Conservation (phyloP, 139 green algal species). For the Chlamydomonas schloesseri region DNA sequence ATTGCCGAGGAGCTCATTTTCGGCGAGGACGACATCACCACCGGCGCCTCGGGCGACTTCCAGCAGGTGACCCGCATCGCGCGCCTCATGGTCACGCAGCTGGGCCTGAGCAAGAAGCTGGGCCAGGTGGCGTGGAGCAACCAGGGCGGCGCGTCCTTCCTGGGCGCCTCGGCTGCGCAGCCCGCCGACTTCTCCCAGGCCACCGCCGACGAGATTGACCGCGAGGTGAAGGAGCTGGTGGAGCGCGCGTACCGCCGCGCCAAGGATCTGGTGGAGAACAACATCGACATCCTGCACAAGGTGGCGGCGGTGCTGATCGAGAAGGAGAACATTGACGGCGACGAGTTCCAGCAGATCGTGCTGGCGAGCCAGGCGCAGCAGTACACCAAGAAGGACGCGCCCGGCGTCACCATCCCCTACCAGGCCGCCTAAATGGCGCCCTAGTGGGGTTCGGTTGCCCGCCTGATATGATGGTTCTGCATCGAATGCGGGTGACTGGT, state of each 20-base stretch:
- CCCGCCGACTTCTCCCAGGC: conserved; percentile 86
- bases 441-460: too few species aligned
- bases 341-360: conserved; percentile 83
- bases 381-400: conserved; percentile 92
- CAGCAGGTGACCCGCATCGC: conserved; percentile 84
- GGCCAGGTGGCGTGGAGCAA: conserved; percentile 88
- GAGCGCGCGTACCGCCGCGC: conserved; percentile 94
- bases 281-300: conserved; percentile 96
- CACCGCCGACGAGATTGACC: conserved; percentile 94
- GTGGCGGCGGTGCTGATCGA: conserved; percentile 94
- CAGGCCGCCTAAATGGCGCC: conserved; percentile 59
- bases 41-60: conserved; percentile 91
- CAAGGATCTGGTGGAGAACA: conserved; percentile 94
- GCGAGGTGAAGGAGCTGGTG: conserved; percentile 92
- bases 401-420: conserved; percentile 86
- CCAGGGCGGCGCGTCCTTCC: conserved; percentile 83
- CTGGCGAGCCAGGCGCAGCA: conserved; percentile 87
- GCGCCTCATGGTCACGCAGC: conserved; percentile 94
- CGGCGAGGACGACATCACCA: conserved; percentile 96
- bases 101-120: conserved; percentile 95
- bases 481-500: too few species aligned
- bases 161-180: conserved; percentile 89
- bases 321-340: conserved; percentile 98
- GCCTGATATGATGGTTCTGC: too few species aligned
- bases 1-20: conserved; percentile 99